Evolutionary conservation across 345 rosid species (phyloP).

Genomic region (Eucalyptus cladocalyx): DNA sequence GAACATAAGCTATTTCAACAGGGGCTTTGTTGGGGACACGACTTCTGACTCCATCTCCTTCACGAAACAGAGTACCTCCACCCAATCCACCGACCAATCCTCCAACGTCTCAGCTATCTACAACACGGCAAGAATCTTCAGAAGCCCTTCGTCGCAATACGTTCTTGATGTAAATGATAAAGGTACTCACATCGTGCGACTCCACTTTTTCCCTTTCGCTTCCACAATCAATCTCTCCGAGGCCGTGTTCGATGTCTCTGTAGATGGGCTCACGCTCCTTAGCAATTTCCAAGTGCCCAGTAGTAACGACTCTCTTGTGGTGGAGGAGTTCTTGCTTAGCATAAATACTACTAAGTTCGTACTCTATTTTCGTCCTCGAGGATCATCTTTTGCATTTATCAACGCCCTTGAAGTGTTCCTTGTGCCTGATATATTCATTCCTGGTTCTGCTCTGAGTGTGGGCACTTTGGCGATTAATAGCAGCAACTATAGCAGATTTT

Average conservation of each 20-base stretch:
- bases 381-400: constrained; percentile 31
- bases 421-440: constrained; percentile 14
- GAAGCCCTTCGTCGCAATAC: constrained; percentile 7
- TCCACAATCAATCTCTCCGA: constrained; percentile 4
- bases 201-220: constrained; percentile 21
- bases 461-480: not conserved
- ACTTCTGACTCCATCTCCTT: not conserved
- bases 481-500: not conserved
- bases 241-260: constrained; percentile 22
- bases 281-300: constrained; percentile 5
- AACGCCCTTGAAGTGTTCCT: constrained; percentile 62
- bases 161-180: not conserved
- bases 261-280: constrained; percentile 12
- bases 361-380: constrained; percentile 24
- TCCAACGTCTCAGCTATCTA: not conserved
- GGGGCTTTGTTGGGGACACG: constrained; percentile 1
- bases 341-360: not conserved
- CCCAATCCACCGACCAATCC: not conserved
- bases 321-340: constrained; percentile 34
- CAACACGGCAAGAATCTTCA: constrained; percentile 36
- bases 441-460: not conserved
- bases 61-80: not conserved
- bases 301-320: not conserved
- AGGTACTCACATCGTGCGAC: constrained; percentile 31
- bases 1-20: not conserved